A percentile compares a stretch with the other conserved stretches of the same genome.
Evolutionary conservation across 768 basidiomycete species (phyloP).

Genomic region (Hirschioporus abietinus): DNA sequence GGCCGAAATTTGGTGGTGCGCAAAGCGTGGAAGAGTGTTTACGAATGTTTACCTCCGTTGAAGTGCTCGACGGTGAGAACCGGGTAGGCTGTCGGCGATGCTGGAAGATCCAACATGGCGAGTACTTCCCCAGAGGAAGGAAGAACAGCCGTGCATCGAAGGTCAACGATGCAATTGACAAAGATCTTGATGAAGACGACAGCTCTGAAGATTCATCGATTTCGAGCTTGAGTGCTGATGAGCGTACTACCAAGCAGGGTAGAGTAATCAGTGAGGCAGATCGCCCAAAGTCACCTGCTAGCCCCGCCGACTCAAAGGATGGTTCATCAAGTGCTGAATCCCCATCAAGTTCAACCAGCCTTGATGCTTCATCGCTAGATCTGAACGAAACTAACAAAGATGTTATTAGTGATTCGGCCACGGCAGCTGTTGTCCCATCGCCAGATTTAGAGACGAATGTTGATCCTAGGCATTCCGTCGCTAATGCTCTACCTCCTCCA

Average conservation of each 20-base stretch:
- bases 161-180: constrained; percentile 16
- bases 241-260: constrained; percentile 28
- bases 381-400: neutral
- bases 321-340: constrained; percentile 33
- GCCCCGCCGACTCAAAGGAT: constrained; percentile 9
- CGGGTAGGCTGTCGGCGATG: constrained; percentile 90
- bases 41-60: constrained; percentile 87
- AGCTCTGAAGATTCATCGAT: neutral
- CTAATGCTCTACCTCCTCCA: neutral
- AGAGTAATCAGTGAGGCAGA: constrained; percentile 8
- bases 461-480: neutral
- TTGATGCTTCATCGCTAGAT: neutral
- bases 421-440: neutral
- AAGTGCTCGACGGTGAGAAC: constrained; percentile 90
- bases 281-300: neutral
- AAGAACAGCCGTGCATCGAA: constrained; percentile 26
- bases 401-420: neutral
- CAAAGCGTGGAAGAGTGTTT: constrained; percentile 74
- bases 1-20: constrained; percentile 35
- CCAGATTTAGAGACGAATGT: neutral
- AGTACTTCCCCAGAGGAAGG: constrained; percentile 33
- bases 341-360: constrained; percentile 15
- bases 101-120: constrained; percentile 85
- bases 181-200: constrained; percentile 19
- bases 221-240: constrained; percentile 6